phyloP scores from a whole-genome alignment of 768 basidiomycete genomes.

The Erythrobasidium yunnanense region DNA sequence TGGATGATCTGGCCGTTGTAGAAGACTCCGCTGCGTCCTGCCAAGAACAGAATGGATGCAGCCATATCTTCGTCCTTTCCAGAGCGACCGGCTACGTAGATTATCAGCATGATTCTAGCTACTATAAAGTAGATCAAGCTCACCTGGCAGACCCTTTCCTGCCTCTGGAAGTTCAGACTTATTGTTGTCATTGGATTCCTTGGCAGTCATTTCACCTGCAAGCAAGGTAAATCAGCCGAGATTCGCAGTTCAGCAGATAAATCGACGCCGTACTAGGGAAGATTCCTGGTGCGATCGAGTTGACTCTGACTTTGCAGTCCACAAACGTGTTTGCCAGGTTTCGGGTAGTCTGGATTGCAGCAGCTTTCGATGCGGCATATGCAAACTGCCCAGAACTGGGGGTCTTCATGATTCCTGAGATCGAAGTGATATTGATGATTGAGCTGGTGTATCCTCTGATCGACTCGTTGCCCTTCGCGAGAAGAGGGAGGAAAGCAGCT shows the following conservation, averaged over 20 bases:
- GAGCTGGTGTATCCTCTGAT: slow-evolving; percentile 1
- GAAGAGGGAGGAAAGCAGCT: slow-evolving; percentile 5
- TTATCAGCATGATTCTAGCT: no score
- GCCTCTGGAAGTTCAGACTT: slow-evolving; percentile 42
- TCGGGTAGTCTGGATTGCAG: slow-evolving; percentile 4
- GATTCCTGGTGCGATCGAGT: slow-evolving; percentile 4
- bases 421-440: slow-evolving; percentile 16
- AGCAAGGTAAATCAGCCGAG: not conserved
- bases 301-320: slow-evolving; percentile 9
- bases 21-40: not conserved
- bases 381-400: slow-evolving; percentile 1
- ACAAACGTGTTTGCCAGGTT: slow-evolving; percentile 4
- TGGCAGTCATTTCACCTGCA: slow-evolving; percentile 32
- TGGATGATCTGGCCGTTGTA: not conserved
- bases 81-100: slow-evolving; percentile 9
- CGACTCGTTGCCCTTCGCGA: not conserved
- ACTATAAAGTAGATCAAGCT: no score
- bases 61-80: slow-evolving; percentile 20
- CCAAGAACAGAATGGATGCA: slow-evolving; percentile 5
- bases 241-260: not conserved
- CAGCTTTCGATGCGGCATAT: slow-evolving; percentile 5
- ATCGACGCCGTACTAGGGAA: not conserved
- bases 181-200: slow-evolving; percentile 40
- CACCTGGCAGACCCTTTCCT: slow-evolving; percentile 13
- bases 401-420: slow-evolving; percentile 8